Percentiles rank a stretch among this genome's conserved stretches.
These are phyloP conservation scores for Mallotus japonicus DNA, from an alignment of 441 rosid genomes.

Conservation along the genomic window DNA sequence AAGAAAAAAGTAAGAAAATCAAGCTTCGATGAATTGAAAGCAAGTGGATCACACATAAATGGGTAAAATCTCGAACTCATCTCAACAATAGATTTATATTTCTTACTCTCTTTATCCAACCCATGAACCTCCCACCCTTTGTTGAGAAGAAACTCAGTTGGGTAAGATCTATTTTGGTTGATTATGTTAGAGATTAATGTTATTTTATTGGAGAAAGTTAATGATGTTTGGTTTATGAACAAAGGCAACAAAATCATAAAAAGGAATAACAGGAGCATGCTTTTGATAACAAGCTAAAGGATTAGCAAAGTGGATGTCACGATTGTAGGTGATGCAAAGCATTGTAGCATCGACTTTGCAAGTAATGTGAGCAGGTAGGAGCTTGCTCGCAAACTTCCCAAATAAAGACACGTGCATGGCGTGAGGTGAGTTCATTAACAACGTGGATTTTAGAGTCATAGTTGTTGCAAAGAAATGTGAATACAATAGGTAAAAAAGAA, in stretches of 20 bases:
- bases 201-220: conserved; percentile 40
- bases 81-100: conserved; percentile 48
- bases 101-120: conserved; percentile 37
- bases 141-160: too few relatives aligned
- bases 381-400: conserved; percentile 97
- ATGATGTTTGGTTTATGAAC: conserved; percentile 36
- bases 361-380: conserved; percentile 68
- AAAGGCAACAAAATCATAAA: conserved; percentile 49
- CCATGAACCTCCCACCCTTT: too few relatives aligned
- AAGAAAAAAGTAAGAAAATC: conserved; percentile 78
- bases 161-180: too few relatives aligned
- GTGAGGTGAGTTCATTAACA: conserved; percentile 84
- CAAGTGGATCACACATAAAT: conserved; percentile 76
- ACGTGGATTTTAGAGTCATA: conserved; percentile 82
- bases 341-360: conserved; percentile 97
- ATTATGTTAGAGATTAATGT: too few relatives aligned
- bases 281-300: conserved; percentile 82
- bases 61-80: conserved; percentile 70
- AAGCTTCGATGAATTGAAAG: conserved; percentile 76
- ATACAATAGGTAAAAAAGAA: conserved; percentile 76
- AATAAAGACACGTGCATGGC: conserved; percentile 83
- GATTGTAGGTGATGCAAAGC: conserved; percentile 84
- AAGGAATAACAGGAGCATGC: conserved; percentile 71
- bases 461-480: conserved; percentile 81
- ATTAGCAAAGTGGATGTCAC: conserved; percentile 89